Evolutionary conservation across 164 flowering plant species (phyloP).

Genomic region (Annona cherimola): DNA sequence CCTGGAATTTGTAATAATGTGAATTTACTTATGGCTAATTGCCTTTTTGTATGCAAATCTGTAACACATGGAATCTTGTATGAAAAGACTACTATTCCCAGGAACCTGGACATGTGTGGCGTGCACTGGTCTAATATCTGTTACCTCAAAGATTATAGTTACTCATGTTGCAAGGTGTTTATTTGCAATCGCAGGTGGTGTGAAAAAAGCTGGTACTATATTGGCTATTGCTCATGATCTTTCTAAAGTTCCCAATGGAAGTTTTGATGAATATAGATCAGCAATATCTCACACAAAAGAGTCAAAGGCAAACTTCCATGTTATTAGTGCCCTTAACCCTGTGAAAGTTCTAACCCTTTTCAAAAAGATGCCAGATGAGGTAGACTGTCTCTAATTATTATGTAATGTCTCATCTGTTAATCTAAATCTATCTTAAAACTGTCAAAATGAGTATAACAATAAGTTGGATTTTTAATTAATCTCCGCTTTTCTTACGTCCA

Average conservation of each 20-base stretch:
- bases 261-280: slow-evolving; percentile 35
- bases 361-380: slow-evolving; percentile 75
- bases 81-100: background rate
- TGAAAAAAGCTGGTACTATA: slow-evolving; percentile 43
- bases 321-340: slow-evolving; percentile 46
- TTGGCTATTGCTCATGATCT: slow-evolving; percentile 61
- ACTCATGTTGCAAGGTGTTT: background rate
- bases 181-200: slow-evolving; percentile 41
- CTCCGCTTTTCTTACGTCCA: slow-evolving; percentile 3
- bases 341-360: slow-evolving; percentile 53
- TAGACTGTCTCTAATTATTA: slow-evolving; percentile 15
- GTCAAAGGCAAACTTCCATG: slow-evolving; percentile 29
- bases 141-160: background rate
- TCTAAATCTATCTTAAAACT: too few species aligned
- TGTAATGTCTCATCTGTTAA: background rate
- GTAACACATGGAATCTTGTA: background rate
- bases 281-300: slow-evolving; percentile 54
- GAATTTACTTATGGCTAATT: too few species aligned
- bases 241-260: slow-evolving; percentile 37
- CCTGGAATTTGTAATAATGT: background rate
- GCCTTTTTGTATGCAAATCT: background rate
- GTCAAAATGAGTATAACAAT: too few species aligned
- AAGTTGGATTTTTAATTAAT: too few species aligned
- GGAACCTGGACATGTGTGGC: background rate
- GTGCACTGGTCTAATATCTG: background rate